phyloP scores from a whole-genome alignment of 2,329 filamentous ascomycete species.

The Exophiala mesophila region DNA sequence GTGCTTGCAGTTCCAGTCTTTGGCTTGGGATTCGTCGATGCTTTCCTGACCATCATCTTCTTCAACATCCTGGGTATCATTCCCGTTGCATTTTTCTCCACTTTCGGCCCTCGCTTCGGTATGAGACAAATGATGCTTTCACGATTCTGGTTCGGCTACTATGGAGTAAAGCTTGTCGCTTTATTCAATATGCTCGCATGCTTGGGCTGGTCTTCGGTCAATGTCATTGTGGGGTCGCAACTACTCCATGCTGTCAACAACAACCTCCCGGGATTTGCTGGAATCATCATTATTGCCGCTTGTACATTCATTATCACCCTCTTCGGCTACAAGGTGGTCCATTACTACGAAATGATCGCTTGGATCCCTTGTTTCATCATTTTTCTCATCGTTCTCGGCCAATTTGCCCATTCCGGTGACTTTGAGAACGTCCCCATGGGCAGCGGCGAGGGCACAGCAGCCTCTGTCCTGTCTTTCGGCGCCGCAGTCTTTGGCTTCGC shows the following conservation, averaged over 20 bases:
- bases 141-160: conserved; percentile 71
- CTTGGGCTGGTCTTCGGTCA: conserved; percentile 71
- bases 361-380: conserved; percentile 71
- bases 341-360: conserved; percentile 69
- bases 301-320: conserved; percentile 66
- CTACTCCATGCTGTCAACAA: conserved; percentile 68
- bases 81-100: conserved; percentile 72
- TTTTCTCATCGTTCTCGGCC: conserved; percentile 65
- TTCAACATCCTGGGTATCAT: conserved; percentile 69
- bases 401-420: conserved; percentile 61
- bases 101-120: conserved; percentile 68
- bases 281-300: conserved; percentile 67
- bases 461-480: conserved; percentile 60
- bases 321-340: conserved; percentile 71
- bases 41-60: conserved; percentile 66
- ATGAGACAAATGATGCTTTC: conserved; percentile 77
- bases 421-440: conserved; percentile 60
- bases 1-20: conserved; percentile 65
- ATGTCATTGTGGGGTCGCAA: conserved; percentile 74
- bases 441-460: conserved; percentile 55
- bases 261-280: conserved; percentile 62
- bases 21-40: conserved; percentile 66
- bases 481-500: conserved; percentile 64
- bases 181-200: conserved; percentile 38
- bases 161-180: conserved; percentile 55